Evolutionary conservation across 1,284 basidiomycete species (phyloP).

Genomic region (Tilletia caries): DNA sequence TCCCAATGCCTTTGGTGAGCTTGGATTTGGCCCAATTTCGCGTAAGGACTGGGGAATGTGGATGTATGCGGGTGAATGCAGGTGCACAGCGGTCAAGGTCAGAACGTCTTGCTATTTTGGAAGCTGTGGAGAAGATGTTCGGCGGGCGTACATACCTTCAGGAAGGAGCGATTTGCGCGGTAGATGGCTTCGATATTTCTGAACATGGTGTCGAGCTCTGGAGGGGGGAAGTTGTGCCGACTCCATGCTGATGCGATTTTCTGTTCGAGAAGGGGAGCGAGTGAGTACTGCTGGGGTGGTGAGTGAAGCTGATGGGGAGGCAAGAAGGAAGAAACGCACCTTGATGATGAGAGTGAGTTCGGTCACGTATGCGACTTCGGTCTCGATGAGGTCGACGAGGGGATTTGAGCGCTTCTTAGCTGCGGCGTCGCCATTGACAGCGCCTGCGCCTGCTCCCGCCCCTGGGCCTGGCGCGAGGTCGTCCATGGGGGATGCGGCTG

Average conservation of each 20-base stretch:
- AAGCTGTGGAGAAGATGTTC: not conserved
- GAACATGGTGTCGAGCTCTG: constrained; percentile 89
- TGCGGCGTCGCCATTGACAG: not conserved
- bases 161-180: constrained; percentile 77
- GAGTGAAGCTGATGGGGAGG: too few species aligned
- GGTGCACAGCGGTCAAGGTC: constrained; percentile 15
- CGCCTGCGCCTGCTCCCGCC: not conserved
- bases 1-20: constrained; percentile 89
- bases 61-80: constrained; percentile 3
- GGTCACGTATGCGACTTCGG: constrained; percentile 89
- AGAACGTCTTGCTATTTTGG: not conserved
- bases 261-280: constrained; percentile 57
- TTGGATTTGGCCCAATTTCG: constrained; percentile 87
- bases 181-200: constrained; percentile 85
- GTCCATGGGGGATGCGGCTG: too few species aligned
- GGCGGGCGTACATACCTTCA: constrained; percentile 27
- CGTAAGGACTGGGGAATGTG: constrained; percentile 69
- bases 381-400: constrained; percentile 85
- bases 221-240: constrained; percentile 84
- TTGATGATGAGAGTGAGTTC: constrained; percentile 83
- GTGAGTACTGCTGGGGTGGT: too few species aligned
- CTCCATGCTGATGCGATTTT: constrained; percentile 97
- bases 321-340: too few species aligned
- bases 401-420: constrained; percentile 62
- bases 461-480: too few species aligned